These are phyloP conservation scores for Hortaea werneckii DNA, from an alignment of 2,329 filamentous ascomycete species.

Conservation along the genomic window DNA sequence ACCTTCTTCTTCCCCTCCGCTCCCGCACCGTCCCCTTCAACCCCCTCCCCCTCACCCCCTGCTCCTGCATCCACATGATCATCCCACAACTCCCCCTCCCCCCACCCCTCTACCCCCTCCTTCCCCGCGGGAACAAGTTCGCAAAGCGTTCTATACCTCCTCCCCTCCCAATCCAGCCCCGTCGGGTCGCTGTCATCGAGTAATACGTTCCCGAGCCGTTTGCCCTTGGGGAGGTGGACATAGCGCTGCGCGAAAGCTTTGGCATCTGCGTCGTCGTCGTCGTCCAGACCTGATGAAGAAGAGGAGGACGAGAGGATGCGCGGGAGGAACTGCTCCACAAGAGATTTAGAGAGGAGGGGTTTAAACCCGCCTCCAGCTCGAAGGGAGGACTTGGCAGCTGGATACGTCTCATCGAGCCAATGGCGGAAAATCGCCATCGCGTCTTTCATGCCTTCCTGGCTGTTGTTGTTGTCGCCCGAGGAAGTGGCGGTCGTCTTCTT, in stretches of 20 bases:
- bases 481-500: not conserved
- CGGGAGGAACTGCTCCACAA: conserved; percentile 10
- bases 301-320: conserved; percentile 10
- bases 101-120: conserved; percentile 11
- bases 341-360: conserved; percentile 19
- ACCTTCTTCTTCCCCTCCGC: not conserved
- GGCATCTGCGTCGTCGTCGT: conserved; percentile 5
- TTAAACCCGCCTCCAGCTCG: conserved; percentile 19
- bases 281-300: no score
- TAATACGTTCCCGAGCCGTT: conserved; percentile 21
- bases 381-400: conserved; percentile 12
- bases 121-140: conserved; percentile 14
- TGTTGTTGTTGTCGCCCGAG: not conserved
- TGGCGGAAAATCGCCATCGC: conserved; percentile 19
- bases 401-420: conserved; percentile 23
- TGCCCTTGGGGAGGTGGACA: conserved; percentile 14
- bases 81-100: conserved; percentile 14
- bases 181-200: conserved; percentile 19
- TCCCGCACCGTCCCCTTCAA: conserved; percentile 2
- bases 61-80: conserved; percentile 8
- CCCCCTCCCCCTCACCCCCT: not conserved
- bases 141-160: conserved; percentile 15
- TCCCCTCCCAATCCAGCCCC: conserved; percentile 21
- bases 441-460: conserved; percentile 13
- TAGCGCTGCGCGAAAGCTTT: conserved; percentile 18